A percentile compares a stretch with the other conserved stretches of the same genome.
Evolutionary conservation across 2,329 filamentous ascomycete species (phyloP).

Genomic region (Beauveria medogensis): DNA sequence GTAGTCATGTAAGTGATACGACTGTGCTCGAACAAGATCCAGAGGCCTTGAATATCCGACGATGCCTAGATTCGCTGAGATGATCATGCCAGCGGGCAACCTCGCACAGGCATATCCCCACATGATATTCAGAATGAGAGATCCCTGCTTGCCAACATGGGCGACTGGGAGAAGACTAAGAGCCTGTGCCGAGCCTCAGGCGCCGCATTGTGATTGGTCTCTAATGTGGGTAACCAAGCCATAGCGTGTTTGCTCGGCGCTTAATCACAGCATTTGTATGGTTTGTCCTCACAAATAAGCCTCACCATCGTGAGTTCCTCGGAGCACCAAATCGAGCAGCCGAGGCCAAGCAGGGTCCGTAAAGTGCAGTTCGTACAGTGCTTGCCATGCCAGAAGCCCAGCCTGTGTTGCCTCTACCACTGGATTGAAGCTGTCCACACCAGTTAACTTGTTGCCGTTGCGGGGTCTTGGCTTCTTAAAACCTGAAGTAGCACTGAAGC

Average conservation of each 20-base stretch:
- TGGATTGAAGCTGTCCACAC: neutral
- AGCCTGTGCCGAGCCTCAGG: neutral
- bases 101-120: too few species aligned
- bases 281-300: neutral
- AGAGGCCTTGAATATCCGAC: too few species aligned
- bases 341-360: neutral
- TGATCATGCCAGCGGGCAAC: too few species aligned
- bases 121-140: too few species aligned
- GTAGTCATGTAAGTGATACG: neutral
- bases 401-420: neutral
- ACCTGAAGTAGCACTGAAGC: neutral
- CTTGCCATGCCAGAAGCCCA: neutral
- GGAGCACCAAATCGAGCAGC: neutral
- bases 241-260: constrained; percentile 9
- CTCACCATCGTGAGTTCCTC: neutral
- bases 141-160: neutral
- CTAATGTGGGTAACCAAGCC: neutral
- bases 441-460: neutral
- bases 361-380: neutral
- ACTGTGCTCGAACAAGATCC: too few species aligned
- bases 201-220: neutral
- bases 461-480: neutral
- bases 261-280: constrained; percentile 3
- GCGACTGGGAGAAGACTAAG: neutral
- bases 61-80: too few species aligned